Conservation (phyloP, 257 asterid genomes). For the Solanum corneliomulleri region DNA sequence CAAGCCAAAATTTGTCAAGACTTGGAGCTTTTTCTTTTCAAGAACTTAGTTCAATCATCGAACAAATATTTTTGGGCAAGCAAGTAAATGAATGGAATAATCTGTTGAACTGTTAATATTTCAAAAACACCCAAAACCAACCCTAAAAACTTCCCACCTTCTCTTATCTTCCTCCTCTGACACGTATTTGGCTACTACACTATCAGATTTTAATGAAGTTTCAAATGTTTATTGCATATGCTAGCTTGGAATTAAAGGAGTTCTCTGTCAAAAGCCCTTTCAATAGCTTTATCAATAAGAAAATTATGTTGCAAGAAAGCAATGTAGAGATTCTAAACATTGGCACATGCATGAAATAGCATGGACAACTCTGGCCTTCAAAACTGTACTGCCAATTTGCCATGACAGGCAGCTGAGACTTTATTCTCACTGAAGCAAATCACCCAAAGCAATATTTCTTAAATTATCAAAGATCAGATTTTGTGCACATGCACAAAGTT, state of each 20-base stretch:
- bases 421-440: background rate
- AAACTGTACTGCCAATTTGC: background rate
- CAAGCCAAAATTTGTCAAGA: background rate
- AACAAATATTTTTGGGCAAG: background rate
- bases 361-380: background rate
- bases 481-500: background rate
- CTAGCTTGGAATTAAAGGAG: background rate
- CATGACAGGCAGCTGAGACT: background rate
- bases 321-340: background rate
- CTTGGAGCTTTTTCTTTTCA: background rate
- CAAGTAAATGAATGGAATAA: background rate
- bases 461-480: background rate
- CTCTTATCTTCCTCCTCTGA: background rate
- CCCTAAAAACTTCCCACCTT: background rate
- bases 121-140: background rate
- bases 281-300: background rate
- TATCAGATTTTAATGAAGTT: background rate
- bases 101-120: background rate
- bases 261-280: background rate
- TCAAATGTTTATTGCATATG: background rate
- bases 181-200: background rate
- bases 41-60: background rate
- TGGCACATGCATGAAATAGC: background rate
- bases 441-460: background rate
- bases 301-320: background rate